These are phyloP conservation scores for Scheffersomyces coipomensis DNA, from an alignment of 805 yeast genomes.

Conservation along the genomic window DNA sequence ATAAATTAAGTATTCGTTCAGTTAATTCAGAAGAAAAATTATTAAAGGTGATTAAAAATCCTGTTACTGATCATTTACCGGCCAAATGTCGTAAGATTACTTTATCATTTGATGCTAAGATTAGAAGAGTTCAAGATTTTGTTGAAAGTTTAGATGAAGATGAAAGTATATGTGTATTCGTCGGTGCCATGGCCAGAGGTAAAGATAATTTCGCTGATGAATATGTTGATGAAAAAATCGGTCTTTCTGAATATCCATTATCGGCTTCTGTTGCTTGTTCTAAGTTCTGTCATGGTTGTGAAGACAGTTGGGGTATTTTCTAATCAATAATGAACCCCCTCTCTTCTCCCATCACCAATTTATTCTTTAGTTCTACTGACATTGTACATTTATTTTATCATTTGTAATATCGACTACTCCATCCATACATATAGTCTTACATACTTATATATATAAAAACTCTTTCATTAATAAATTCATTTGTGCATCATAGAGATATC, in stretches of 20 bases:
- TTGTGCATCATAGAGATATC: no score
- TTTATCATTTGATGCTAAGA: constrained; percentile 87
- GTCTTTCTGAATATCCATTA: constrained; percentile 91
- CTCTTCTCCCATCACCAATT: no score
- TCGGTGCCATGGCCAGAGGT: constrained; percentile 99
- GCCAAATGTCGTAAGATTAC: constrained; percentile 94
- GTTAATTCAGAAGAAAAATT: constrained; percentile 94
- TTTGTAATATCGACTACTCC: no score
- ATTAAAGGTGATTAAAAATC: constrained; percentile 92
- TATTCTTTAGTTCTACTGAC: no score
- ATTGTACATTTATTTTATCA: not conserved
- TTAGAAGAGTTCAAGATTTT: constrained; percentile 84
- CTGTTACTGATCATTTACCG: constrained; percentile 95
- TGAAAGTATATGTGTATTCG: constrained; percentile 96
- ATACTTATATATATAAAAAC: not conserved
- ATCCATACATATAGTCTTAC: not conserved
- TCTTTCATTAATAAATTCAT: no score
- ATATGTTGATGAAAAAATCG: constrained; percentile 92
- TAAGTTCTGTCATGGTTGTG: constrained; percentile 97
- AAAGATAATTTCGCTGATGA: constrained; percentile 97
- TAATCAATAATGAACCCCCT: constrained; percentile 9
- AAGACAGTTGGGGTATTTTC: constrained; percentile 92
- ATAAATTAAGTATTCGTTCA: constrained; percentile 87
- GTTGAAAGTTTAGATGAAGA: constrained; percentile 76
- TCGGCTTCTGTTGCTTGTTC: constrained; percentile 98